Percentiles rank a stretch among this genome's conserved stretches.
These are phyloP conservation scores for Thamnidium elegans DNA, from an alignment of 192 early-diverging fungal species.

Conservation along the genomic window DNA sequence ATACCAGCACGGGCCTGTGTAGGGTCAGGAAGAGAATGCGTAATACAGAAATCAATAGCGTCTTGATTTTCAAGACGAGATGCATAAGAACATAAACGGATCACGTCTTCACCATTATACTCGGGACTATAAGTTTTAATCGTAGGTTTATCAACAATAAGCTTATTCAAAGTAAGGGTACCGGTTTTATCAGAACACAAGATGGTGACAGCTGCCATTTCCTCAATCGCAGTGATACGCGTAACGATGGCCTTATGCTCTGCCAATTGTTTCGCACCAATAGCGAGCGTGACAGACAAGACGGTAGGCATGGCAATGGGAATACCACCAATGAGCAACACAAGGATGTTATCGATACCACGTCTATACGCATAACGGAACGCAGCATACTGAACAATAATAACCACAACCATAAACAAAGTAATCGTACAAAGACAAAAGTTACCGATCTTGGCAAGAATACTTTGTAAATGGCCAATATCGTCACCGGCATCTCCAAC, in stretches of 20 bases:
- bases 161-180: constrained; percentile 85
- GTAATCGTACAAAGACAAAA: constrained; percentile 71
- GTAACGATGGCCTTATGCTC: constrained; percentile 80
- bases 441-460: constrained; percentile 73
- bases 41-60: constrained; percentile 77
- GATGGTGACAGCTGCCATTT: constrained; percentile 72
- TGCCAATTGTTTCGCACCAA: constrained; percentile 75
- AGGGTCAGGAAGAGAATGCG: constrained; percentile 58
- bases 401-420: constrained; percentile 64
- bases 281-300: constrained; percentile 73
- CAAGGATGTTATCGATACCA: constrained; percentile 77
- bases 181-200: constrained; percentile 96
- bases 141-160: constrained; percentile 66
- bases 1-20: constrained; percentile 61
- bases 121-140: constrained; percentile 65
- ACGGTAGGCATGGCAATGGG: constrained; percentile 83
- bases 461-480: constrained; percentile 71
- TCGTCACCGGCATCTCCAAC: constrained; percentile 71
- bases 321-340: constrained; percentile 79
- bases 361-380: constrained; percentile 68
- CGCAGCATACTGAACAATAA: constrained; percentile 67
- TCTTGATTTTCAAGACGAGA: constrained; percentile 75
- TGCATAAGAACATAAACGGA: constrained; percentile 68
- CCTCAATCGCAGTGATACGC: constrained; percentile 77
- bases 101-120: constrained; percentile 54